These are phyloP conservation scores for Colletotrichum simmondsii DNA, from an alignment of 2,329 filamentous ascomycete genomes.

Conservation along the genomic window DNA sequence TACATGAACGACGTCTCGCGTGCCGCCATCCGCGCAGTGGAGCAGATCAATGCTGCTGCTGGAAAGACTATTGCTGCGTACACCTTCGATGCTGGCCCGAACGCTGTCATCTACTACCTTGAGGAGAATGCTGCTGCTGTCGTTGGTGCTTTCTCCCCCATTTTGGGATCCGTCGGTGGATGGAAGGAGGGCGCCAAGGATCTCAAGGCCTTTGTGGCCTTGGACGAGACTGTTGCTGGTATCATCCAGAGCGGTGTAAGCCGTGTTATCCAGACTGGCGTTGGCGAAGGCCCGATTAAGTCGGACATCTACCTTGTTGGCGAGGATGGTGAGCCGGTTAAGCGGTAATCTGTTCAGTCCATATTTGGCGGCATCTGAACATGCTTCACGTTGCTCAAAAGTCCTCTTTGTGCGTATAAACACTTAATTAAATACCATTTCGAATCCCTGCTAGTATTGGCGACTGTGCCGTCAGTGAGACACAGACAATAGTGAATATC, in stretches of 20 bases:
- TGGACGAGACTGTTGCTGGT: constrained; percentile 74
- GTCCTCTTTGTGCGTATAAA: not conserved
- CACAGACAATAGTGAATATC: not conserved
- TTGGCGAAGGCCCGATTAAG: constrained; percentile 88
- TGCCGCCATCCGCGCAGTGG: constrained; percentile 87
- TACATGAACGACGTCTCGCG: constrained; percentile 96
- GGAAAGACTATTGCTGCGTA: constrained; percentile 89
- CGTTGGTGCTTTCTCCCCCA: constrained; percentile 80
- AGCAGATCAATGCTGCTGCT: constrained; percentile 85
- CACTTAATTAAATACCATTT: not conserved
- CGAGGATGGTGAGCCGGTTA: constrained; percentile 67
- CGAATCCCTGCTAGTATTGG: not conserved
- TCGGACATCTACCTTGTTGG: constrained; percentile 81
- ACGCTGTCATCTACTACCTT: constrained; percentile 95
- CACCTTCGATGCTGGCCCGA: constrained; percentile 97
- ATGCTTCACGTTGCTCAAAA: not conserved
- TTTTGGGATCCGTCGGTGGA: constrained; percentile 72
- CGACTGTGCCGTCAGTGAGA: not conserved
- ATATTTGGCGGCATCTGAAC: not conserved
- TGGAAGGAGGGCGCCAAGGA: constrained; percentile 73
- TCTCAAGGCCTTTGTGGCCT: constrained; percentile 63
- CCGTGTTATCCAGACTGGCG: constrained; percentile 89
- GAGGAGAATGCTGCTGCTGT: constrained; percentile 80
- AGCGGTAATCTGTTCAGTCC: constrained; percentile 35
- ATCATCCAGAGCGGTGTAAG: constrained; percentile 83